Conservation (phyloP, 345 rosid species). For the Aquilaria sinensis region DNA sequence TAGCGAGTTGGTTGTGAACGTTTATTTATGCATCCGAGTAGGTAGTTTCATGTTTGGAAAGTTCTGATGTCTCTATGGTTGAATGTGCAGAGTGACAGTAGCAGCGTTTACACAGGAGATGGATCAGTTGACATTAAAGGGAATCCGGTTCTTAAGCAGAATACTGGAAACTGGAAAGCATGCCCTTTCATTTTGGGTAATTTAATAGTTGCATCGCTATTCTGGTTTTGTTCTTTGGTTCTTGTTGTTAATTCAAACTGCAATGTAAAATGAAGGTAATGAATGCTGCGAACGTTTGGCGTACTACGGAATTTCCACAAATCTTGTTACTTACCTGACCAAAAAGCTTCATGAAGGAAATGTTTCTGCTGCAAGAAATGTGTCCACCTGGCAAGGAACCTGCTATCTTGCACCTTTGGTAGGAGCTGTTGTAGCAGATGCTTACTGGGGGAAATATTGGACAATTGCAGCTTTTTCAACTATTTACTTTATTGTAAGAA, state of each 20-base stretch:
- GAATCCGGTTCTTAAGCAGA: constrained; percentile 69
- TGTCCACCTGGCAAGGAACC: constrained; percentile 85
- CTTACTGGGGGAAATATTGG: constrained; percentile 98
- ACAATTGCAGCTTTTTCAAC: constrained; percentile 86
- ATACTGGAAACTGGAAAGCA: constrained; percentile 92
- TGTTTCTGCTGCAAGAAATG: constrained; percentile 85
- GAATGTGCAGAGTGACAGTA: constrained; percentile 30
- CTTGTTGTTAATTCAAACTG: too few relatives aligned
- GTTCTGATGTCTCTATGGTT: background rate
- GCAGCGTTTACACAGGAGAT: constrained; percentile 66
- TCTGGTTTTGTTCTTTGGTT: background rate
- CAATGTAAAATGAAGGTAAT: constrained; percentile 38
- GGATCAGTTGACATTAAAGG: constrained; percentile 81
- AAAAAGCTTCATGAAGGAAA: constrained; percentile 75
- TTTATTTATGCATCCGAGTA: background rate
- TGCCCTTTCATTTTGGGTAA: constrained; percentile 84
- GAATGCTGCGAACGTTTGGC: constrained; percentile 97
- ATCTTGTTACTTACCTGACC: constrained; percentile 87
- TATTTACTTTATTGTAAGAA: constrained; percentile 63
- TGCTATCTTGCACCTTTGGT: constrained; percentile 90
- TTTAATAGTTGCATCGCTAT: background rate
- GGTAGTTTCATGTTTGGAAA: constrained; percentile 3
- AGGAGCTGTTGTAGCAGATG: constrained; percentile 90
- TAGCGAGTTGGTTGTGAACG: background rate
- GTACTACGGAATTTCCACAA: constrained; percentile 84